phyloP scores from a whole-genome alignment of 768 basidiomycete genomes.

The Leucocoprinus sp. region DNA sequence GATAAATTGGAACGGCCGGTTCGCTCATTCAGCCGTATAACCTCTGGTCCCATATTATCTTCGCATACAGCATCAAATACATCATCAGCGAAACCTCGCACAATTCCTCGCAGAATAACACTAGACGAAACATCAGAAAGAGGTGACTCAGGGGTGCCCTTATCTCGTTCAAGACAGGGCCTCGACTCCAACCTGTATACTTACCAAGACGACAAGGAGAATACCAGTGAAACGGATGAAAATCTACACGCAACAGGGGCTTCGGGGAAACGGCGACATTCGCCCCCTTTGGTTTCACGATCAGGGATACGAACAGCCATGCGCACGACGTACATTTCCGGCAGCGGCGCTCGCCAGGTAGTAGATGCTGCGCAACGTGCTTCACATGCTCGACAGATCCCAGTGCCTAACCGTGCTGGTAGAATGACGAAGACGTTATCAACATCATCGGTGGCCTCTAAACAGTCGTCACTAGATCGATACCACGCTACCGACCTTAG shows the following conservation, averaged over 20 bases:
- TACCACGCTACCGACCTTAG: constrained; percentile 35
- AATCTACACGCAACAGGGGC: constrained; percentile 22
- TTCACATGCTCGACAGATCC: constrained; percentile 32
- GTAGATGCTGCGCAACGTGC: constrained; percentile 28
- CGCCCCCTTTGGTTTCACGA: constrained; percentile 27
- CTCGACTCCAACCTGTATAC: constrained; percentile 17
- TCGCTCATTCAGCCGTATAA: constrained; percentile 59
- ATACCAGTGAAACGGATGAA: constrained; percentile 34
- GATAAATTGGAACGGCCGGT: constrained; percentile 24
- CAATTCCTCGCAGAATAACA: constrained; percentile 32
- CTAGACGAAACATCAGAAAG: constrained; percentile 26
- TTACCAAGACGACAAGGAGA: constrained; percentile 43
- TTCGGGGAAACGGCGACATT: constrained; percentile 21
- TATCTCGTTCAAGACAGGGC: constrained; percentile 20
- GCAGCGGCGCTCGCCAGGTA: constrained; percentile 19
- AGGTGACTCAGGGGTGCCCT: constrained; percentile 16
- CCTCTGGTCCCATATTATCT: constrained; percentile 48
- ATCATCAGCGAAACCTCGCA: constrained; percentile 27
- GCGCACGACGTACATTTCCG: constrained; percentile 20
- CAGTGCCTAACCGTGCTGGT: constrained; percentile 38
- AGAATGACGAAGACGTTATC: constrained; percentile 37
- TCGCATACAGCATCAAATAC: constrained; percentile 26
- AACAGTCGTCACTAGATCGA: constrained; percentile 30
- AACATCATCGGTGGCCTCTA: constrained; percentile 18
- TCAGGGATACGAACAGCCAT: constrained; percentile 19